Percentiles rank a stretch among this genome's conserved stretches.
These are phyloP conservation scores for Hypoxylon sp. DNA, from an alignment of 2,329 filamentous ascomycete genomes.

Conservation along the genomic window DNA sequence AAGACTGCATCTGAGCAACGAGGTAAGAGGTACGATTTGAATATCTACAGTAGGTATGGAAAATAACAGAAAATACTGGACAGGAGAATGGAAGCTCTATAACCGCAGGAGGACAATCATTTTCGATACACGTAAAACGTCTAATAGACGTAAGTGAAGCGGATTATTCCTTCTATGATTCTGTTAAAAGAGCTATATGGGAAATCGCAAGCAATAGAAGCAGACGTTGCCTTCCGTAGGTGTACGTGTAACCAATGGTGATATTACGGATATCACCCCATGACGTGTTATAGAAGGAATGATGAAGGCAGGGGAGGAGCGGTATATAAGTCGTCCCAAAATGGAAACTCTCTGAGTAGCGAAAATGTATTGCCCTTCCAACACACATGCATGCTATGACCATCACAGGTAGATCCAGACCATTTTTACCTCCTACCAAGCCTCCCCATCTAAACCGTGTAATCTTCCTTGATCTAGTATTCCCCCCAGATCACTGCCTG, in stretches of 20 bases:
- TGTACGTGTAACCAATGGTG: background rate
- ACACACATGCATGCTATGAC: conserved; percentile 26
- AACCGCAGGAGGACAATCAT: background rate
- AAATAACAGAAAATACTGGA: conserved; percentile 14
- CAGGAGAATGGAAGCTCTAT: conserved; percentile 12
- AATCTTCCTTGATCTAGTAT: conserved; percentile 32
- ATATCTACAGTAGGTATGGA: conserved; percentile 6
- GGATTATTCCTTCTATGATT: background rate
- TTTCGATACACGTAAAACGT: background rate
- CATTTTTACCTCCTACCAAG: conserved; percentile 28
- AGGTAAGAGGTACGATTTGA: conserved; percentile 28
- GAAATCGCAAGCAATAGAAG: conserved; percentile 1
- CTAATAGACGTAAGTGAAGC: background rate
- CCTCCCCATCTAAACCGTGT: conserved; percentile 34
- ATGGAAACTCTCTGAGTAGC: conserved; percentile 2
- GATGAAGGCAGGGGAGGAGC: background rate
- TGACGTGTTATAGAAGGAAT: background rate
- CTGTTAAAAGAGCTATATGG: background rate
- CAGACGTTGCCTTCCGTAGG: conserved; percentile 1
- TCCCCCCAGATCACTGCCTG: background rate
- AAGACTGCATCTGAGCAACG: conserved; percentile 53
- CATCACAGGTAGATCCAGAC: conserved; percentile 30
- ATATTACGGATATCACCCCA: background rate
- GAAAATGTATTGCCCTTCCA: conserved; percentile 27
- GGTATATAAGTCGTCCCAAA: background rate